Evolutionary conservation across 2,329 filamentous ascomycete species (phyloP).

Genomic region (Colletotrichum sp.): DNA sequence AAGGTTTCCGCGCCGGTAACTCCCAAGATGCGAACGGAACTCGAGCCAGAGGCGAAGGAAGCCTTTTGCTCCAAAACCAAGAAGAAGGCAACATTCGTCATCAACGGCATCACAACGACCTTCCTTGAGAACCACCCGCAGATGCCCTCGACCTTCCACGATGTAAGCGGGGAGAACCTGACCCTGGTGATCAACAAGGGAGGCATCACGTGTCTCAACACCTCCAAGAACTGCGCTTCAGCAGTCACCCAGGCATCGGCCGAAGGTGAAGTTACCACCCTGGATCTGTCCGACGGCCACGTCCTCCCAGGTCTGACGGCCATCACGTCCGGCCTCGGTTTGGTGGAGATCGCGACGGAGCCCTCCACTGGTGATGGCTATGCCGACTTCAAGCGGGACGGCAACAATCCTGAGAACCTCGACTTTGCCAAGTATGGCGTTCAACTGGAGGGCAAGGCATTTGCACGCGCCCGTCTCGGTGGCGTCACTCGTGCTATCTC

Average conservation of each 20-base stretch:
- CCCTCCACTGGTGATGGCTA: constrained; percentile 50
- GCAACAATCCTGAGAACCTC: constrained; percentile 30
- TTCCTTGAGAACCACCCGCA: constrained; percentile 31
- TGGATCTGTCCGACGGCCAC: constrained; percentile 49
- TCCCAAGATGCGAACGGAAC: constrained; percentile 26
- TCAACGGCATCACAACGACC: constrained; percentile 40
- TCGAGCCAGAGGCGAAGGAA: constrained; percentile 24
- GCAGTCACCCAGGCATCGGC: constrained; percentile 29
- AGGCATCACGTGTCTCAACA: constrained; percentile 40
- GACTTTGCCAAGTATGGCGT: constrained; percentile 44
- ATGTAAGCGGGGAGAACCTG: constrained; percentile 23
- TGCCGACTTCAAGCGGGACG: constrained; percentile 29
- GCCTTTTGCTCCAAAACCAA: constrained; percentile 27
- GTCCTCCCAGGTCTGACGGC: constrained; percentile 54
- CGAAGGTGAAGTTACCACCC: constrained; percentile 25
- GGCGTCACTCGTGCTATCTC: constrained; percentile 49
- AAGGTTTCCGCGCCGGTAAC: not conserved
- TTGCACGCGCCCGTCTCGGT: constrained; percentile 43
- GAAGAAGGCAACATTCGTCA: constrained; percentile 30
- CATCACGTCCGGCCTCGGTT: constrained; percentile 50
- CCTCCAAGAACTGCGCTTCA: constrained; percentile 6
- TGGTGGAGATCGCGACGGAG: constrained; percentile 52
- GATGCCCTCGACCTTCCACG: constrained; percentile 1
- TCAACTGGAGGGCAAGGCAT: constrained; percentile 42
- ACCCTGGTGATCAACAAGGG: constrained; percentile 45